Base-by-base conservation (phyloP, 495 filamentous ascomycete genomes). In the Mytilinidion resinicola region DNA sequence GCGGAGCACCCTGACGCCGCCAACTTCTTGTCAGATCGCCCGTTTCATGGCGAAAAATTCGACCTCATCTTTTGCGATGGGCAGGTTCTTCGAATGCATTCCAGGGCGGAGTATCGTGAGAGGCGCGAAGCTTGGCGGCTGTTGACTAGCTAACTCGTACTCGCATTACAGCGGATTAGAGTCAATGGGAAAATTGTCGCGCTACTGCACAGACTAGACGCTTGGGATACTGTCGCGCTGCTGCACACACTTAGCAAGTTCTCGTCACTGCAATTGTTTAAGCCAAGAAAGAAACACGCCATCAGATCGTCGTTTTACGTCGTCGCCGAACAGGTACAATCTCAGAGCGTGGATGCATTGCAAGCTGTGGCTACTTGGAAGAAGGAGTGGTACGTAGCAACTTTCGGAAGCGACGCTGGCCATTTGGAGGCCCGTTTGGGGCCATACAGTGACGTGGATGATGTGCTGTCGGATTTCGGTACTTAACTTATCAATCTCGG, bases 41-140 rank as follows among this genome's bases (percentile, higher is more conserved):
- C 71, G 1, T 69, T 64, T 44, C 43, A 48, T 3, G 61, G 54
- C 1, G 44, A 73, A 11, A 9, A 36, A 0, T 85, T 82, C 61
- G 74, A 84, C 53, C 72, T 85, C 1, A 70, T 80, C 11, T 65
- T 86, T 39, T 84, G 80, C 65, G 81, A 85, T 58, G 80, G 81
- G 0, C 76, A 83, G 37, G 77, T 80, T 1, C 68, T 82, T 12
- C 65, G 80, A 14, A 76, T 64, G 0, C 80, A 84, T 20, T 21
- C 63, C 39, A 64, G 77, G 17, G 69, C 72, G 21, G 48, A 59
- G 33, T 76, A 80, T 63, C 67, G 76, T n/a, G 69, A 78, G 55
- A 21, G 11, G 0, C 53, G 62, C 17, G 79, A 85, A 68, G 69
- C 70, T 0, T 46, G 41, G 9, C 68, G 81, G 37, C 65, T 83